These are phyloP conservation scores for Mucor mucedo DNA, from an alignment of 371 early-diverging fungal genomes.

Conservation along the genomic window DNA sequence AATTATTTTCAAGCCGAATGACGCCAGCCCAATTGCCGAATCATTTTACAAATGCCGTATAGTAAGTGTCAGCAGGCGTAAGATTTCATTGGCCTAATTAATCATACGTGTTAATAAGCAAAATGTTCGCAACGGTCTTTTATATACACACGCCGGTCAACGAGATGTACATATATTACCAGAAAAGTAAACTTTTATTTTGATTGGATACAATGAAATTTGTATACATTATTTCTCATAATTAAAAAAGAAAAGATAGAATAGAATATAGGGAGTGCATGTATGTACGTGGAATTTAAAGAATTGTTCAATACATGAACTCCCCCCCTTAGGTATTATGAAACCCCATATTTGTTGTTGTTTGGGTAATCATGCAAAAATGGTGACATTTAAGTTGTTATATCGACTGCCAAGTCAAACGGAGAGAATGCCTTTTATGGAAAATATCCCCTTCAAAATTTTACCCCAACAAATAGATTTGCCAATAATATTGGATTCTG, in stretches of 20 bases:
- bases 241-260: not conserved
- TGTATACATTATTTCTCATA: not conserved
- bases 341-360: too few species aligned
- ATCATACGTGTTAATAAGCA: too few species aligned
- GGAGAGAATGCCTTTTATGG: conserved; percentile 19
- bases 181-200: not conserved
- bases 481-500: conserved; percentile 15
- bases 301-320: too few species aligned
- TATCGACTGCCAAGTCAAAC: conserved; percentile 1
- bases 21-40: too few species aligned
- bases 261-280: not conserved
- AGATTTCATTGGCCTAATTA: not conserved
- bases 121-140: too few species aligned
- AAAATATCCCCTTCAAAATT: conserved; percentile 7
- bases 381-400: not conserved
- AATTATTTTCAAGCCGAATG: too few species aligned
- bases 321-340: too few species aligned
- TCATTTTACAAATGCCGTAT: too few species aligned
- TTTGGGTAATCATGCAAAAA: not conserved
- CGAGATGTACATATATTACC: not conserved
- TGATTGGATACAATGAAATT: not conserved
- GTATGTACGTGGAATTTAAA: not conserved
- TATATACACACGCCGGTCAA: not conserved
- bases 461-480: conserved; percentile 14
- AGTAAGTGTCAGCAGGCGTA: too few species aligned